Percentiles rank a stretch among this genome's conserved stretches.
phyloP scores from a whole-genome alignment of 768 basidiomycete species.

The Tremella mesenterica region DNA sequence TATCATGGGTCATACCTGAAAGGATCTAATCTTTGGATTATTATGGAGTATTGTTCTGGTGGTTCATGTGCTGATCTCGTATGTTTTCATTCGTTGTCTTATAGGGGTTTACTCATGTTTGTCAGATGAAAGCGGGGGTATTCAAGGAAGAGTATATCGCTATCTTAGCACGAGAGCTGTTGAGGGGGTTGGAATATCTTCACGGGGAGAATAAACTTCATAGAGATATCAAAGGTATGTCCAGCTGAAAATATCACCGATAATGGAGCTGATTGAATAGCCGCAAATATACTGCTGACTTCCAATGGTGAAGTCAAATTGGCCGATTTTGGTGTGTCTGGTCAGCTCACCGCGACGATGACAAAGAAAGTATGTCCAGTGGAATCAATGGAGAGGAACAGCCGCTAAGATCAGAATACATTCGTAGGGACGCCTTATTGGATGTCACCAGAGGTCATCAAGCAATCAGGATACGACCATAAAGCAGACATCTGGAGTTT shows the following conservation, averaged over 20 bases:
- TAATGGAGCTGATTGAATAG: not conserved
- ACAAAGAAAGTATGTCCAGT: slow-evolving; percentile 42
- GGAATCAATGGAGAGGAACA: not conserved
- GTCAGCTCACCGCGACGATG: slow-evolving; percentile 60
- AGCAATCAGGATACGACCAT: slow-evolving; percentile 97
- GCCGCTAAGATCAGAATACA: slow-evolving; percentile 74
- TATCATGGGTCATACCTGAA: slow-evolving; percentile 96
- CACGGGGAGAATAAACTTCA: slow-evolving; percentile 95
- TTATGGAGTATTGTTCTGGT: slow-evolving; percentile 95
- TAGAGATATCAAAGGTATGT: slow-evolving; percentile 92
- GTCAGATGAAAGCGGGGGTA: slow-evolving; percentile 93
- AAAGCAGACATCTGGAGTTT: slow-evolving; percentile 99
- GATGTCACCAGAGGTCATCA: slow-evolving; percentile 99
- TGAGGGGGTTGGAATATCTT: slow-evolving; percentile 87
- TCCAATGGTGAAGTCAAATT: slow-evolving; percentile 61
- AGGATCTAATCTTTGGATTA: slow-evolving; percentile 95
- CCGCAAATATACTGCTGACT: slow-evolving; percentile 28
- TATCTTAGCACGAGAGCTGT: slow-evolving; percentile 84
- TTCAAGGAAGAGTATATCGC: slow-evolving; percentile 99
- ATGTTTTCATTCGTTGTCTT: slow-evolving; percentile 31
- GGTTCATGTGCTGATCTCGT: slow-evolving; percentile 97
- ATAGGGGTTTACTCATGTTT: too few relatives aligned
- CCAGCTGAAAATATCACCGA: not conserved
- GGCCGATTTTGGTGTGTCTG: slow-evolving; percentile 97
- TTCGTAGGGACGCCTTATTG: slow-evolving; percentile 97